Evolutionary conservation across 768 basidiomycete genomes (phyloP).

Genomic region (Lactarius hatsudake): DNA sequence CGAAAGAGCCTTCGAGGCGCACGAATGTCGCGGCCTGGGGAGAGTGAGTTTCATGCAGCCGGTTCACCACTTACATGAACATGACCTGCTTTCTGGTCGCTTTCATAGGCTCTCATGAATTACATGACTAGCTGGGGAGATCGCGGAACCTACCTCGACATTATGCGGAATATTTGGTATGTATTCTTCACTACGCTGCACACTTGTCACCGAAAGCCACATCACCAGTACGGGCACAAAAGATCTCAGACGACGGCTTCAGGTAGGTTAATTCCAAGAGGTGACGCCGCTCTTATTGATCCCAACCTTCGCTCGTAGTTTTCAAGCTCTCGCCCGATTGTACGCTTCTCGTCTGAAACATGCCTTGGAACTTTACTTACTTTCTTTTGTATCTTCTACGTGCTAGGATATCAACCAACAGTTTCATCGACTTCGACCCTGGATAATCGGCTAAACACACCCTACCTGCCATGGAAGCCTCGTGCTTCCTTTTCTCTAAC

Average conservation of each 20-base stretch:
- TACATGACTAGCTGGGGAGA: neutral
- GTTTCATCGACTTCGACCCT: neutral
- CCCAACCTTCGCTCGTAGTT: neutral
- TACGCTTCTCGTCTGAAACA: neutral
- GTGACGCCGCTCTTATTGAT: neutral
- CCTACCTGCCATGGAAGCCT: too few species aligned
- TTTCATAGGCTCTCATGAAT: conserved; percentile 8
- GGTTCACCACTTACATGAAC: too few species aligned
- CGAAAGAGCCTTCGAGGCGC: neutral
- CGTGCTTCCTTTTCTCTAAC: too few species aligned
- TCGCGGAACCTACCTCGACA: neutral
- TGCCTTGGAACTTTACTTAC: neutral
- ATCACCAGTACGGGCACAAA: neutral
- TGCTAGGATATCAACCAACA: neutral
- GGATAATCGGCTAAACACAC: too few species aligned
- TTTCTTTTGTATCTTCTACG: neutral
- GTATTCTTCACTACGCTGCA: neutral
- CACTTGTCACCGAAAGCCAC: neutral
- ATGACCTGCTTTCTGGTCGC: neutral
- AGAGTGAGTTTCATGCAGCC: neutral
- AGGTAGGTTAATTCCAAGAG: neutral
- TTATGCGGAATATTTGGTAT: neutral
- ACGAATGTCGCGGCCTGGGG: neutral
- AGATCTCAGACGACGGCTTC: neutral
- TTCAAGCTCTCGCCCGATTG: conserved; percentile 3